A percentile compares a stretch with the other conserved stretches of the same genome.
phyloP scores from a whole-genome alignment of 768 basidiomycete genomes.

The Leccinum variicolor region DNA sequence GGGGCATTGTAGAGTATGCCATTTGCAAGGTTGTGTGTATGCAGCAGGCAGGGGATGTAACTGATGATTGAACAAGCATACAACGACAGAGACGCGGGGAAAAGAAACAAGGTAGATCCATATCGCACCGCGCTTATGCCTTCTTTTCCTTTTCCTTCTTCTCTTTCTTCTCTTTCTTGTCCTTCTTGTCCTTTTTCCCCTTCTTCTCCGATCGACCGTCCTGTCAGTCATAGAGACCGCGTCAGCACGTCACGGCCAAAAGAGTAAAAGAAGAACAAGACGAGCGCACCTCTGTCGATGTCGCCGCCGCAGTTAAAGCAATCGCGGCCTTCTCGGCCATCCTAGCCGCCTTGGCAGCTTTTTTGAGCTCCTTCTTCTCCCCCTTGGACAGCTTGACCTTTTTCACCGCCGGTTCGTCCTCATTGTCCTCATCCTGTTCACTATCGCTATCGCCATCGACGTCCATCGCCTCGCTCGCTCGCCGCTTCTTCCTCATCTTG shows the following conservation, averaged over 20 bases:
- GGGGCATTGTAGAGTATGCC: no score
- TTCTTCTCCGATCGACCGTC: slow-evolving; percentile 28
- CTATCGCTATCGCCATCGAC: slow-evolving; percentile 50
- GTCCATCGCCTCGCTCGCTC: slow-evolving; percentile 65
- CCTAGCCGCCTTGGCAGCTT: slow-evolving; percentile 66
- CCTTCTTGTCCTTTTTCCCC: slow-evolving; percentile 40
- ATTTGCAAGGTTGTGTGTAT: not conserved
- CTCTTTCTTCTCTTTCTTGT: slow-evolving; percentile 34
- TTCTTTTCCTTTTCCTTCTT: slow-evolving; percentile 52
- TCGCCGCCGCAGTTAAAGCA: not conserved
- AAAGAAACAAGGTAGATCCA: not conserved
- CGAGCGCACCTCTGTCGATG: slow-evolving; percentile 32
- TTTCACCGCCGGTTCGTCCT: slow-evolving; percentile 54
- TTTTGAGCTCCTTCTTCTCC: slow-evolving; percentile 83
- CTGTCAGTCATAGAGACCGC: slow-evolving; percentile 12
- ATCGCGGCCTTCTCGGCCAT: slow-evolving; percentile 41
- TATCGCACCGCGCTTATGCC: slow-evolving; percentile 21
- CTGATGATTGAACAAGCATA: not conserved
- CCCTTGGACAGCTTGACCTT: slow-evolving; percentile 79
- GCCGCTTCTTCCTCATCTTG: slow-evolving; percentile 50
- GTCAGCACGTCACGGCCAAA: slow-evolving; percentile 3
- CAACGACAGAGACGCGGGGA: not conserved
- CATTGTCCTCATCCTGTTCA: not conserved
- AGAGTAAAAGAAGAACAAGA: slow-evolving; percentile 10
- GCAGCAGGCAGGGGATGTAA: not conserved